These are phyloP conservation scores for Kandelia obovata DNA, from an alignment of 345 rosid genomes.

Conservation along the genomic window DNA sequence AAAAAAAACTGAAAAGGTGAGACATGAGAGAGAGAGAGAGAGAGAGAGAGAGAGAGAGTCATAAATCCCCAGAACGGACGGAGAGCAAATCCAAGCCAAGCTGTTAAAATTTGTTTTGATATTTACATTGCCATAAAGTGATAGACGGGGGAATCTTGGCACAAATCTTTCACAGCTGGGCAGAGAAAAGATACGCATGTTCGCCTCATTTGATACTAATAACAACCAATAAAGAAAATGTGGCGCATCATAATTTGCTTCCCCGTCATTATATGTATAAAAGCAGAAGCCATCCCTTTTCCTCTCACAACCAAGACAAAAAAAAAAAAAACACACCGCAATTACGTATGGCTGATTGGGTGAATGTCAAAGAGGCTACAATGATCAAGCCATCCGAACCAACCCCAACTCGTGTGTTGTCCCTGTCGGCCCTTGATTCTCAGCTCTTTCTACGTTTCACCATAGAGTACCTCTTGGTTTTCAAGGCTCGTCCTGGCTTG, in stretches of 20 bases:
- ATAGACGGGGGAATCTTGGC: conserved; percentile 71
- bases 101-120: conserved; percentile 48
- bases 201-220: background rate
- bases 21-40: background rate
- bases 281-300: conserved; percentile 20
- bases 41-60: background rate
- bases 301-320: background rate
- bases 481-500: conserved; percentile 32
- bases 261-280: background rate
- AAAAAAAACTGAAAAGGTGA: background rate
- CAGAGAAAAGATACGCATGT: conserved; percentile 20
- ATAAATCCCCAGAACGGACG: conserved; percentile 37
- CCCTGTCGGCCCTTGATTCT: conserved; percentile 81
- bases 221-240: background rate
- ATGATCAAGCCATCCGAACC: conserved; percentile 57
- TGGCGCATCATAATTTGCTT: background rate
- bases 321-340: background rate
- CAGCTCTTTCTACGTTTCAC: conserved; percentile 91
- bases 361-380: conserved; percentile 50
- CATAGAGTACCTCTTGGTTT: conserved; percentile 66
- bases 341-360: conserved; percentile 39
- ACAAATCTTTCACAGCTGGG: conserved; percentile 67
- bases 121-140: conserved; percentile 54
- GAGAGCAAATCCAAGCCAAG: conserved; percentile 43
- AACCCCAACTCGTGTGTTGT: conserved; percentile 55